These are phyloP conservation scores for Xylaria sp. DNA, from an alignment of 2,329 filamentous ascomycete genomes.

Conservation along the genomic window DNA sequence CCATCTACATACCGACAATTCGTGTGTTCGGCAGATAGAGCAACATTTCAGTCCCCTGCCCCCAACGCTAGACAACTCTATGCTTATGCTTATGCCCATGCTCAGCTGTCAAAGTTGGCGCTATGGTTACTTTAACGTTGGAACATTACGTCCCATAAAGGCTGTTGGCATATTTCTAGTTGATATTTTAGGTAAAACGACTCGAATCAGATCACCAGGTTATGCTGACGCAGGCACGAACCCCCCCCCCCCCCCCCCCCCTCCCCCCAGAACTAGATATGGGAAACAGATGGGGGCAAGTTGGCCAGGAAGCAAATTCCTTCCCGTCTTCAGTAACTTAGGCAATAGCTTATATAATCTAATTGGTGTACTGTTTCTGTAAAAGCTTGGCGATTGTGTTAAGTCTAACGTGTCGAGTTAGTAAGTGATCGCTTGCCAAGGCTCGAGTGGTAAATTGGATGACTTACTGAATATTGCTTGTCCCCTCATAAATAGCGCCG, in stretches of 20 bases:
- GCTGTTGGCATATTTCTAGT: not conserved
- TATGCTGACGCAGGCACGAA: conserved; percentile 5
- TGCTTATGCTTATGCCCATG: no score
- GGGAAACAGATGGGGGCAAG: not conserved
- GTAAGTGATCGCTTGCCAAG: conserved; percentile 4
- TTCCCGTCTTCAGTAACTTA: not conserved
- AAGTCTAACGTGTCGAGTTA: conserved; percentile 55
- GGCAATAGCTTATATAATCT: conserved; percentile 5
- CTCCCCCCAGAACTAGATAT: not conserved
- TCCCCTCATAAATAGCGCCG: conserved; percentile 95
- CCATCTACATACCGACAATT: not conserved
- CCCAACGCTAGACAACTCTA: not conserved
- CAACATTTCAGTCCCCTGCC: no score
- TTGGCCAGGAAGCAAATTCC: not conserved
- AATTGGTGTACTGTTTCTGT: conserved; percentile 69
- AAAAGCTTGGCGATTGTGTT: conserved; percentile 72
- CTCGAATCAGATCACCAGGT: conserved; percentile 1
- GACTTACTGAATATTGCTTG: conserved; percentile 76
- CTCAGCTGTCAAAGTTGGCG: not conserved
- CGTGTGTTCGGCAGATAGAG: no score
- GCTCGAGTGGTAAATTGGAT: not conserved
- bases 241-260: not conserved
- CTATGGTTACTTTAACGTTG: no score
- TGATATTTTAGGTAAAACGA: not conserved
- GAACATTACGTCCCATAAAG: not conserved